Percentiles rank a stretch among this genome's conserved stretches.
These are phyloP conservation scores for Mariannaea sp. DNA, from an alignment of 2,329 filamentous ascomycete species.

Conservation along the genomic window DNA sequence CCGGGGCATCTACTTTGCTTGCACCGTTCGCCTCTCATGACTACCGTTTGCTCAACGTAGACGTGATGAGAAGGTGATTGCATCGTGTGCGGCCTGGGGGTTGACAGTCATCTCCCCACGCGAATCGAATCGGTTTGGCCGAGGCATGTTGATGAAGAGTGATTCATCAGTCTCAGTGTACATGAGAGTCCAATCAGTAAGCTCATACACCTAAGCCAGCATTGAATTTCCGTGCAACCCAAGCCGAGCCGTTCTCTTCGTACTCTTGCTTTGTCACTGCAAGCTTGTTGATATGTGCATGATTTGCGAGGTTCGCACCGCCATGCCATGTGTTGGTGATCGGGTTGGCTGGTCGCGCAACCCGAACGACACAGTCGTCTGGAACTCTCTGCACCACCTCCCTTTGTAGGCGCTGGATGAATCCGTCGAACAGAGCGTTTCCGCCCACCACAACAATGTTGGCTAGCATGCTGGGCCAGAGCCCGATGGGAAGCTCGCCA, in stretches of 20 bases:
- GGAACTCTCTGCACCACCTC: conserved; percentile 75
- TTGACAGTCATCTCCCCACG: too few species aligned
- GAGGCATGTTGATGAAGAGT: too few species aligned
- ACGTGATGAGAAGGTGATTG: too few species aligned
- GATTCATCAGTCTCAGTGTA: too few species aligned
- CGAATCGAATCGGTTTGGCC: too few species aligned
- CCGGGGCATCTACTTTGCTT: too few species aligned
- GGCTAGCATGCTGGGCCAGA: conserved; percentile 82
- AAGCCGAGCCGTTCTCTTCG: conserved; percentile 78
- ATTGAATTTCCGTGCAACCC: conserved; percentile 75
- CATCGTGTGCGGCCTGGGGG: too few species aligned
- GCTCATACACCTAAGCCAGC: conserved; percentile 31
- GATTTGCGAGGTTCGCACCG: conserved; percentile 75
- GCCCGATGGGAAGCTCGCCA: conserved; percentile 72
- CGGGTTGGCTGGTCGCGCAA: conserved; percentile 72
- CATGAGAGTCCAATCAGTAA: not conserved
- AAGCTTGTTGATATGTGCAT: conserved; percentile 68
- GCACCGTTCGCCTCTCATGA: too few species aligned
- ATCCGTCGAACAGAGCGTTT: conserved; percentile 78
- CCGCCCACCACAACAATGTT: conserved; percentile 92
- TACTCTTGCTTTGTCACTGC: conserved; percentile 90
- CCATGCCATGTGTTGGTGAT: conserved; percentile 85
- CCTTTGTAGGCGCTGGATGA: conserved; percentile 76
- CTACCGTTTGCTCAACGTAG: too few species aligned
- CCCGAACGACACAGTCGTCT: conserved; percentile 77